A percentile compares a stretch with the other conserved stretches of the same genome.
Evolutionary conservation across 164 flowering plant genomes (phyloP).

Genomic region (Cinnamomum micranthum): DNA sequence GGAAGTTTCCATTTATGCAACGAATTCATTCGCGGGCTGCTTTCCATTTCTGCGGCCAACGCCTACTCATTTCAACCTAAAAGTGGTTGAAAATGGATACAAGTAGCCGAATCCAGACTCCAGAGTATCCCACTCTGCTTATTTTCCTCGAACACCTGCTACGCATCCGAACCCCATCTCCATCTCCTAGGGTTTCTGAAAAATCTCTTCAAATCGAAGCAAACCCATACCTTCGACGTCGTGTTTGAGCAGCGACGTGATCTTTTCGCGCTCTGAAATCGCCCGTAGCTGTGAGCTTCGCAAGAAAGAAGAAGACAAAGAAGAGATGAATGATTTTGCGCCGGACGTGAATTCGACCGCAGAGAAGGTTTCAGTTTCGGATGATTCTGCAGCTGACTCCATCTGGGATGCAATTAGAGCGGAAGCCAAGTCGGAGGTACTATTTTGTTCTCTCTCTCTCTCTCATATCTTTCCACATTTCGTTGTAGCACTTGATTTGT

Average conservation of each 20-base stretch:
- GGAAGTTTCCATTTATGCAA: too few species aligned
- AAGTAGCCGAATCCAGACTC: too few species aligned
- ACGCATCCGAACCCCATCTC: too few species aligned
- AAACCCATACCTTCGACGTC: conserved; percentile 20
- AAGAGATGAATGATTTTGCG: conserved; percentile 35
- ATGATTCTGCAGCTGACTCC: conserved; percentile 2
- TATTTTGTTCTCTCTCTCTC: neutral
- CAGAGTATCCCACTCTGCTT: too few species aligned
- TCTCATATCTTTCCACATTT: neutral
- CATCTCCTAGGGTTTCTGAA: neutral
- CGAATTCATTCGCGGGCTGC: too few species aligned
- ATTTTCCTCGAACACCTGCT: too few species aligned
- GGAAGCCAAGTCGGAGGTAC: conserved; percentile 12
- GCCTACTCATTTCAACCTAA: too few species aligned
- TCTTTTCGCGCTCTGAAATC: neutral
- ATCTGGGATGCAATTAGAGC: conserved; percentile 16
- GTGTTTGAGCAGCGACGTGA: conserved; percentile 13
- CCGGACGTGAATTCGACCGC: conserved; percentile 11
- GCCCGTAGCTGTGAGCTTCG: neutral
- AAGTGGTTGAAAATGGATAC: too few species aligned
- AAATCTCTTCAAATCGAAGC: conserved; percentile 2
- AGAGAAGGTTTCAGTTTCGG: neutral
- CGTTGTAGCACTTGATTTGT: neutral
- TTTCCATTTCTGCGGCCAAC: too few species aligned
- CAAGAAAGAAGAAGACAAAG: neutral